Conservation (phyloP, 2,329 filamentous ascomycete species). For the Neofusicoccum kwambonambiense region DNA sequence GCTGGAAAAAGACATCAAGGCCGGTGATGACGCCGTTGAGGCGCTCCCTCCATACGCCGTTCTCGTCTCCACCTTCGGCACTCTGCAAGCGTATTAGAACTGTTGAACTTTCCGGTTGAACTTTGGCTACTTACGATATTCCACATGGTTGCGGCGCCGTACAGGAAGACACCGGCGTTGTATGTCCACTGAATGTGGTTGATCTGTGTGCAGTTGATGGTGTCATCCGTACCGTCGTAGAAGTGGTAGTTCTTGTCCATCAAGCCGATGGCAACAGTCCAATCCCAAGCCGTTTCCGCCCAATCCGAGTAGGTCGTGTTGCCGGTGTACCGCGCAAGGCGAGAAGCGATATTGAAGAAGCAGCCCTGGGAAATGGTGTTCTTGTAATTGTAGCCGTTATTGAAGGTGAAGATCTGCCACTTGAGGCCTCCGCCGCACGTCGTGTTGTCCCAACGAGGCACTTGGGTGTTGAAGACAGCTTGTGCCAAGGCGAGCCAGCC, state of each 20-base stretch:
- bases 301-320: slow-evolving; percentile 77
- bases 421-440: slow-evolving; percentile 72
- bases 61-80: slow-evolving; percentile 15
- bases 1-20: slow-evolving; percentile 43
- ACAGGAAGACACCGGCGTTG: slow-evolving; percentile 47
- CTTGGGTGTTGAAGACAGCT: slow-evolving; percentile 78
- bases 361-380: slow-evolving; percentile 60
- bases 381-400: slow-evolving; percentile 64
- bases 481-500: slow-evolving; percentile 79
- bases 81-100: background rate
- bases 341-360: slow-evolving; percentile 61
- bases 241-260: slow-evolving; percentile 48
- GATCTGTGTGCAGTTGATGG: slow-evolving; percentile 43
- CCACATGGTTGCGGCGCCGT: slow-evolving; percentile 49
- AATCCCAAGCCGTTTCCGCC: slow-evolving; percentile 67
- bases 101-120: background rate
- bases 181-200: slow-evolving; percentile 49
- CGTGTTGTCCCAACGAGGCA: slow-evolving; percentile 64
- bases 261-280: slow-evolving; percentile 51
- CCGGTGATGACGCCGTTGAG: slow-evolving; percentile 36
- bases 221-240: slow-evolving; percentile 47
- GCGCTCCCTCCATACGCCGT: slow-evolving; percentile 19
- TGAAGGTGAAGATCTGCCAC: slow-evolving; percentile 84
- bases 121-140: slow-evolving; percentile 41
- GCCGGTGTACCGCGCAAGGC: slow-evolving; percentile 74